Base-by-base conservation (phyloP, 2,329 filamentous ascomycete species). In the Ceratocystis huliohia region DNA sequence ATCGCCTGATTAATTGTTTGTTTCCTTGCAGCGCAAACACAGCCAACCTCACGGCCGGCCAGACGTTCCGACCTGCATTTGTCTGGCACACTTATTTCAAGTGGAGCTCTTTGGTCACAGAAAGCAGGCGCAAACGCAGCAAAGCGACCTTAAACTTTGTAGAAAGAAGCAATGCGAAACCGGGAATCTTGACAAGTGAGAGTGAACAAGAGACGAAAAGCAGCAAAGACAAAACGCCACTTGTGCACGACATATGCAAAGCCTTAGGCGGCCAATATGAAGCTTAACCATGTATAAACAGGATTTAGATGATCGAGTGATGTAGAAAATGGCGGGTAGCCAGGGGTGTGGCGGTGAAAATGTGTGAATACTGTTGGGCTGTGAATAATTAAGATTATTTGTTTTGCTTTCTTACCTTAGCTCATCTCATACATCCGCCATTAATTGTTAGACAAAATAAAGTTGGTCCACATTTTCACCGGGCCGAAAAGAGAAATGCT, bases 191-290 rank as follows among this genome's bases (percentile, higher is more conserved):
- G 28, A 59, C 28, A 59, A 20, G 56, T 59, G 56, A n/a, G 6
- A n/a, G 25, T 15, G 5, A 37, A 59, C 56, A 59, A 59, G 56
- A 37, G 56, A 59, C 56, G 56, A 59, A 59, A 59, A 59, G n/a
- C 4, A 57, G 33, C 17, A 8, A 59, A n/a, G 56, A 57, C 5
- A 8, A 28, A 57, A 37, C 28, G 56, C 28, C 56, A 59, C 56
- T 15, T 15, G 15, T 17, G 56, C 30, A 37, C 56, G 30, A 37
- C 28, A 59, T 59, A 7, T 59, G 56, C 56, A 59, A n/a, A 30
- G 22, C 2, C 28, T 8, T 59, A 2, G 56, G 28, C 37, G 37
- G 28, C 56, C 20, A 59, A 59, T 59, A 30, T 37, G 28, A 37
- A 59, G 56, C 56, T 30, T 59, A 53, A 53, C 22, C 25, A 22